phyloP scores from a whole-genome alignment of 306 rosid species.

The Cucumis melo region DNA sequence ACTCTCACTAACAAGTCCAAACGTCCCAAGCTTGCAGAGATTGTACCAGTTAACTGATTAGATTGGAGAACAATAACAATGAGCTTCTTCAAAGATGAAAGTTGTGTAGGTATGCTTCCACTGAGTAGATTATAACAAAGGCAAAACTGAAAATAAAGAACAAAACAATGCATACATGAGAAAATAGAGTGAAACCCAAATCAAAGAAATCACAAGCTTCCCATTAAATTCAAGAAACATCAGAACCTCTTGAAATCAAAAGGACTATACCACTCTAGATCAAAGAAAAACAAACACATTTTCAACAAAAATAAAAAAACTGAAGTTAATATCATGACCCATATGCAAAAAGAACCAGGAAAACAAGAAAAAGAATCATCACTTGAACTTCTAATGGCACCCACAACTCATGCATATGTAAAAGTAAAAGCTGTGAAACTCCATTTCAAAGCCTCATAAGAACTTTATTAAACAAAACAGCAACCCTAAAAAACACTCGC shows the following conservation, averaged over 20 bases:
- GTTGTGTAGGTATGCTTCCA: slow-evolving; percentile 60
- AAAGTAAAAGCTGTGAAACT: background rate
- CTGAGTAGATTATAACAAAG: slow-evolving; percentile 59
- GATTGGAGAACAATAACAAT: slow-evolving; percentile 60
- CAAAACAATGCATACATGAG: background rate
- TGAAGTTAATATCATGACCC: background rate
- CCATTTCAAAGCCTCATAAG: background rate
- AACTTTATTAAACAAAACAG: background rate
- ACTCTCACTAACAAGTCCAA: slow-evolving; percentile 35
- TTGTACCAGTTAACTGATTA: slow-evolving; percentile 56
- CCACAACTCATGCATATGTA: slow-evolving; percentile 2
- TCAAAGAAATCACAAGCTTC: background rate
- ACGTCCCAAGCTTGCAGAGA: slow-evolving; percentile 84
- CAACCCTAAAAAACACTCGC: background rate
- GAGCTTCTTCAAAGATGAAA: slow-evolving; percentile 41
- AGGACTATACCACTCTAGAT: background rate
- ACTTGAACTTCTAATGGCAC: background rate
- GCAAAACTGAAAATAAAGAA: slow-evolving; percentile 47
- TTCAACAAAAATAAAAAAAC: too few relatives aligned
- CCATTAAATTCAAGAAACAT: background rate
- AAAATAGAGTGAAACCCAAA: background rate
- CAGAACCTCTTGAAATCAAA: background rate
- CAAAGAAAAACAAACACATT: background rate
- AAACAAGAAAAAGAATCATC: background rate
- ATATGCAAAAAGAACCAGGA: background rate